phyloP scores from a whole-genome alignment of 257 asterid genomes.

The Fraxinus quadrangulata region DNA sequence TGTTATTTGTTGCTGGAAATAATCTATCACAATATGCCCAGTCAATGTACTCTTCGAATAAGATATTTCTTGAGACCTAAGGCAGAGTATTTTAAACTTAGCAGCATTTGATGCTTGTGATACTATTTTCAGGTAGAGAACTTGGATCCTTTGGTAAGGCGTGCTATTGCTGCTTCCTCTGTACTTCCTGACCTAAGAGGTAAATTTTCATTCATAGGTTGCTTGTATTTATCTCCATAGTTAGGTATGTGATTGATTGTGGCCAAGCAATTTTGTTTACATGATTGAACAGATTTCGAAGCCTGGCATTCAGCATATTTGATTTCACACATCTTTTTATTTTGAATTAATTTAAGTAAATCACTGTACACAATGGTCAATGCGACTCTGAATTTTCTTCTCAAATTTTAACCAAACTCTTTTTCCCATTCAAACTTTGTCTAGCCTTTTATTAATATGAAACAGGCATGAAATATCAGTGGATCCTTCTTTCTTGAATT shows the following conservation, averaged over 20 bases:
- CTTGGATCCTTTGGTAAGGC: conserved; percentile 86
- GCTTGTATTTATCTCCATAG: conserved; percentile 9
- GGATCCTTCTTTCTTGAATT: neutral
- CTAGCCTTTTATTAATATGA: neutral
- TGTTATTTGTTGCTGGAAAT: conserved; percentile 27
- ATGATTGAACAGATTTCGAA: conserved; percentile 17
- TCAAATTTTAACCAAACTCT: neutral
- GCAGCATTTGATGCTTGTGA: conserved; percentile 9
- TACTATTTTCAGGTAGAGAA: conserved; percentile 65
- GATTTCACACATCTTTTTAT: neutral
- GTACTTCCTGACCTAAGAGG: conserved; percentile 85
- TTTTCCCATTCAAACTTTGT: neutral
- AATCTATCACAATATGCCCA: conserved; percentile 13
- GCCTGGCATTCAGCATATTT: neutral
- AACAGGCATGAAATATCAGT: neutral
- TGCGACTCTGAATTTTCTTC: neutral
- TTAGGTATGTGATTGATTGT: conserved; percentile 20
- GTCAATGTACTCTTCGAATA: conserved; percentile 12
- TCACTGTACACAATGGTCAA: neutral
- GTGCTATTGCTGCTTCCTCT: conserved; percentile 82
- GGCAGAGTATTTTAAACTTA: conserved; percentile 17
- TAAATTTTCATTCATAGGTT: conserved; percentile 32
- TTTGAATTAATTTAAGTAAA: neutral
- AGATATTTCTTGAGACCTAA: conserved; percentile 30
- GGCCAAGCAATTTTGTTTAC: conserved; percentile 1